Conservation (phyloP, 257 asterid genomes). For the Knoxia roxburghii region DNA sequence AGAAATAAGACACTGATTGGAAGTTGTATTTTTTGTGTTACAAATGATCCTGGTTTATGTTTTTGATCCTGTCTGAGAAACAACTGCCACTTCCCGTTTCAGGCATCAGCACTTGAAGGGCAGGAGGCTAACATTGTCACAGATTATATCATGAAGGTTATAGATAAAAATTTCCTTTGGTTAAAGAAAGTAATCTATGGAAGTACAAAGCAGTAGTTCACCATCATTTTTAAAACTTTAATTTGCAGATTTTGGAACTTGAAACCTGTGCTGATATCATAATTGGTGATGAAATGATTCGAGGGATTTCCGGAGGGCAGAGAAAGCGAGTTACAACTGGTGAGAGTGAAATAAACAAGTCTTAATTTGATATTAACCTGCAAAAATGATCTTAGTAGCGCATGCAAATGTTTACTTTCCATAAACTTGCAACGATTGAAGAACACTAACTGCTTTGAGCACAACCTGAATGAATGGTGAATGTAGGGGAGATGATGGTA, state of each 20-base stretch:
- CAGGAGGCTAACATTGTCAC: neutral
- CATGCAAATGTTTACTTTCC: too few relatives aligned
- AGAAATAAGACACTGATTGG: too few relatives aligned
- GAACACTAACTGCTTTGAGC: too few relatives aligned
- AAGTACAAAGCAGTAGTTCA: too few relatives aligned
- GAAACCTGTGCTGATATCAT: conserved; percentile 79
- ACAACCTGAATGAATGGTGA: too few relatives aligned
- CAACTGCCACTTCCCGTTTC: too few relatives aligned
- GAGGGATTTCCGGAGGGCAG: conserved; percentile 94
- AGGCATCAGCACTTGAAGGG: neutral
- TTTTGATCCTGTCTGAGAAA: too few relatives aligned
- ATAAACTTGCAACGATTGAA: too few relatives aligned
- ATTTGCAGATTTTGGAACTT: conserved; percentile 67
- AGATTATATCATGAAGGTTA: conserved; percentile 7
- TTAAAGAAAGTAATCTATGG: too few relatives aligned
- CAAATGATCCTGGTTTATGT: too few relatives aligned
- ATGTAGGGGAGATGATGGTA: conserved; percentile 78
- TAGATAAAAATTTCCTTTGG: neutral
- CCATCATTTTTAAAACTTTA: too few relatives aligned
- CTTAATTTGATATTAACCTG: neutral
- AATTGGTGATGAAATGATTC: conserved; percentile 78
- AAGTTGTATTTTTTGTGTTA: too few relatives aligned
- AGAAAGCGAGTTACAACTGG: conserved; percentile 86
- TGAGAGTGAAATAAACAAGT: neutral
- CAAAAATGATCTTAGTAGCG: neutral